Conservation (phyloP, 2,329 filamentous ascomycete species). For the Neonectria coccinea region DNA sequence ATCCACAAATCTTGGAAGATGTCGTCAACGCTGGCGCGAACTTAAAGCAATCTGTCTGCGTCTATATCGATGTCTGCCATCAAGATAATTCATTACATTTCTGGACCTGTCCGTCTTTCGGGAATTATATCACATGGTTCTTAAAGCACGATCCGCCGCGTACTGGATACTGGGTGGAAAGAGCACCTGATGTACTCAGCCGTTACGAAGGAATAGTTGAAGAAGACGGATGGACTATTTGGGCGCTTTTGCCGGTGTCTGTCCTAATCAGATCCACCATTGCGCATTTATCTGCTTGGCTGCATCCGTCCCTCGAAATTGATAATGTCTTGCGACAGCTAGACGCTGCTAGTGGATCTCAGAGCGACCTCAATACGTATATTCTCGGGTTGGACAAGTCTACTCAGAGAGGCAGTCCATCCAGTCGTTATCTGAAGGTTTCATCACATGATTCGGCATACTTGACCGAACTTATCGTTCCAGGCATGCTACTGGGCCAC, state of each 20-base stretch:
- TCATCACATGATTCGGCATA: background rate
- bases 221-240: background rate
- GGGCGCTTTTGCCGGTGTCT: background rate
- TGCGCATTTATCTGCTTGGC: background rate
- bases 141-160: background rate
- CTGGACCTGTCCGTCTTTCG: accelerated
- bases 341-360: background rate
- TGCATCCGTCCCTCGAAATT: background rate
- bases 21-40: background rate
- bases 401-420: background rate
- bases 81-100: background rate
- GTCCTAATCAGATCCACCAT: background rate
- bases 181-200: too few species aligned
- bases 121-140: background rate
- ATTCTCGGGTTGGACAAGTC: background rate
- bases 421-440: background rate
- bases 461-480: background rate
- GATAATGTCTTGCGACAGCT: background rate
- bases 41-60: background rate
- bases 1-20: background rate
- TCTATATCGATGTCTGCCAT: background rate
- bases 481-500: background rate
- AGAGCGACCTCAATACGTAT: background rate
- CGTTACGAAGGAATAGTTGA: background rate
- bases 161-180: too few species aligned